phyloP scores from a whole-genome alignment of 257 asterid genomes.

The Osmanthus fragrans region DNA sequence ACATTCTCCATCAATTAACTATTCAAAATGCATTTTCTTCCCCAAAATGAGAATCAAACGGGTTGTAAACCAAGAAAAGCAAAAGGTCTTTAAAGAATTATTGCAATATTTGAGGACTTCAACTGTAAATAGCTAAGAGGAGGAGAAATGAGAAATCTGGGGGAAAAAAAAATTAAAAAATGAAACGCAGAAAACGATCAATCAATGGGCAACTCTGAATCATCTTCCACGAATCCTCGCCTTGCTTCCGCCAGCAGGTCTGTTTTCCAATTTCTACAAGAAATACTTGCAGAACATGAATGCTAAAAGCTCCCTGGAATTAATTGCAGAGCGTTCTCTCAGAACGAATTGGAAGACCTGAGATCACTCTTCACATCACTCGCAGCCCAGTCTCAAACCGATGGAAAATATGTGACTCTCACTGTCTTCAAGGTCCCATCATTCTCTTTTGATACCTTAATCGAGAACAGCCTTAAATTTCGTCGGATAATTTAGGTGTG shows the following conservation, averaged over 20 bases:
- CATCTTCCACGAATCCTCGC: conserved; percentile 61
- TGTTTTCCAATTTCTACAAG: background rate
- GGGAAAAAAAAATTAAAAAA: background rate
- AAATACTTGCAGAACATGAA: background rate
- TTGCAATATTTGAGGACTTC: background rate
- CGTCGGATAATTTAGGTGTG: background rate
- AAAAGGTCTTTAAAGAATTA: background rate
- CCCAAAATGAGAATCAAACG: too few species aligned
- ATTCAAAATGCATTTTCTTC: too few species aligned
- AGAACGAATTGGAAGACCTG: conserved; percentile 60
- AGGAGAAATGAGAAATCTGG: background rate
- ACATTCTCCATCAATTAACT: too few species aligned
- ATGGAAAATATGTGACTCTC: conserved; percentile 51
- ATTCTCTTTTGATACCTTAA: background rate
- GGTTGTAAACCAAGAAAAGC: background rate
- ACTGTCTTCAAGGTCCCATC: conserved; percentile 68
- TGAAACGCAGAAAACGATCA: conserved; percentile 17
- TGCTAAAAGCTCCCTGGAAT: background rate
- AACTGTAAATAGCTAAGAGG: background rate
- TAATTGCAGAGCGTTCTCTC: conserved; percentile 67
- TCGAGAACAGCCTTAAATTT: background rate
- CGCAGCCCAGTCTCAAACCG: conserved; percentile 62
- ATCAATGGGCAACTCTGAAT: conserved; percentile 68
- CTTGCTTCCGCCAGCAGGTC: conserved; percentile 60
- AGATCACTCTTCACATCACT: conserved; percentile 66